phyloP scores from a whole-genome alignment of 495 filamentous ascomycete genomes.

The Aspergillus diversus region DNA sequence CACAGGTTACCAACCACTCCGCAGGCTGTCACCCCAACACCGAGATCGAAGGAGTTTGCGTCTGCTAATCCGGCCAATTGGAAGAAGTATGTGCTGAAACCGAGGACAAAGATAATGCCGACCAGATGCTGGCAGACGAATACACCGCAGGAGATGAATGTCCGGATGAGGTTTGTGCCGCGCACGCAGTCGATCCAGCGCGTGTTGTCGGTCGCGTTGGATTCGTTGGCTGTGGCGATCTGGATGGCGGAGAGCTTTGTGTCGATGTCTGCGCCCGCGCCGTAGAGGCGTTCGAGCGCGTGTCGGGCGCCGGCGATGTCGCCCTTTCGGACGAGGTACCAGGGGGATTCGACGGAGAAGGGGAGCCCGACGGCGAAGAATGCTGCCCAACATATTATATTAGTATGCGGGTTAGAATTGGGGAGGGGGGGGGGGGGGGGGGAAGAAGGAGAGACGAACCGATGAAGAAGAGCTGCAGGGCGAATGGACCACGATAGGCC shows the following conservation, averaged over 20 bases:
- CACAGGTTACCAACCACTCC: constrained; percentile 34
- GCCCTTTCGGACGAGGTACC: constrained; percentile 47
- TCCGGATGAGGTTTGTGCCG: constrained; percentile 48
- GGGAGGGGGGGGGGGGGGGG: no score
- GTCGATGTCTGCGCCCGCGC: constrained; percentile 18
- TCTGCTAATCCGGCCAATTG: constrained; percentile 60
- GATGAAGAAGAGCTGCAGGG: constrained; percentile 37
- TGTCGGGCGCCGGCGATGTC: constrained; percentile 38
- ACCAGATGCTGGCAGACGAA: constrained; percentile 50
- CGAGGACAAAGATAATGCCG: constrained; percentile 37
- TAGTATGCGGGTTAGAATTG: not conserved
- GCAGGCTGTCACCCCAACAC: constrained; percentile 32
- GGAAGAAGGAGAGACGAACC: not conserved
- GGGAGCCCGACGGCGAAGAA: constrained; percentile 39
- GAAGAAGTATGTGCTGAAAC: constrained; percentile 69
- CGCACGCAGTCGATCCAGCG: constrained; percentile 45
- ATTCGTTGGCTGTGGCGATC: not conserved
- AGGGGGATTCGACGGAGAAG: constrained; percentile 52
- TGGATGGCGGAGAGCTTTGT: constrained; percentile 9
- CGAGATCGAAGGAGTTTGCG: constrained; percentile 35
- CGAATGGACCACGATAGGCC: constrained; percentile 38
- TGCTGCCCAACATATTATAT: not conserved
- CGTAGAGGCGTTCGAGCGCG: constrained; percentile 38
- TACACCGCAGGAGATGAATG: constrained; percentile 46
- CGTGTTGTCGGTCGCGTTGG: constrained; percentile 18